These are phyloP conservation scores for Aspergillus alliaceus DNA, from an alignment of 2,329 filamentous ascomycete species.

Conservation along the genomic window DNA sequence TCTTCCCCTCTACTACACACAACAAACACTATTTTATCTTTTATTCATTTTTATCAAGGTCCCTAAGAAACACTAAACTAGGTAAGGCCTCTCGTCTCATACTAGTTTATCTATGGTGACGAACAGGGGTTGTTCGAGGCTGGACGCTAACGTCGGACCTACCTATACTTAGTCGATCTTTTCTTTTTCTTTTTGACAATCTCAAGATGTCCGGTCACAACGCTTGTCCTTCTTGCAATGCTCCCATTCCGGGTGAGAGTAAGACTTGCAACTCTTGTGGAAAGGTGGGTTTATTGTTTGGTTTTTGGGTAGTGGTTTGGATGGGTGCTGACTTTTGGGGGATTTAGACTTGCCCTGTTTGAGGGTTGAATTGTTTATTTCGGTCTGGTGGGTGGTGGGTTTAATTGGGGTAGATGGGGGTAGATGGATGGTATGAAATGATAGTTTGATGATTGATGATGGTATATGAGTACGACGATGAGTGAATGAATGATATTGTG, in stretches of 20 bases:
- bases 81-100: neutral
- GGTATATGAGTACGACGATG: conserved; percentile 5
- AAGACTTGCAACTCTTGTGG: conserved; percentile 32
- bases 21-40: too few species aligned
- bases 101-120: neutral
- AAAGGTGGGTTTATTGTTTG: conserved; percentile 16
- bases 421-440: neutral
- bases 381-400: neutral
- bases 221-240: conserved; percentile 28
- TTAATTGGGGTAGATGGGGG: neutral
- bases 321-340: conserved; percentile 1
- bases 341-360: conserved; percentile 23
- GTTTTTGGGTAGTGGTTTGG: neutral
- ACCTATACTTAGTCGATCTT: neutral
- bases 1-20: neutral
- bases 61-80: neutral
- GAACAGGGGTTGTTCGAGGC: neutral
- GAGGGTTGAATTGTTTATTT: neutral
- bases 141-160: neutral
- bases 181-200: neutral
- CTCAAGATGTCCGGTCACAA: conserved; percentile 24
- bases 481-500: conserved; percentile 7
- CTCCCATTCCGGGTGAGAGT: conserved; percentile 23
- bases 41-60: neutral
- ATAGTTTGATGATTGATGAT: neutral